Conservation (phyloP, 805 yeast species). For the Pichia ethanolica region DNA sequence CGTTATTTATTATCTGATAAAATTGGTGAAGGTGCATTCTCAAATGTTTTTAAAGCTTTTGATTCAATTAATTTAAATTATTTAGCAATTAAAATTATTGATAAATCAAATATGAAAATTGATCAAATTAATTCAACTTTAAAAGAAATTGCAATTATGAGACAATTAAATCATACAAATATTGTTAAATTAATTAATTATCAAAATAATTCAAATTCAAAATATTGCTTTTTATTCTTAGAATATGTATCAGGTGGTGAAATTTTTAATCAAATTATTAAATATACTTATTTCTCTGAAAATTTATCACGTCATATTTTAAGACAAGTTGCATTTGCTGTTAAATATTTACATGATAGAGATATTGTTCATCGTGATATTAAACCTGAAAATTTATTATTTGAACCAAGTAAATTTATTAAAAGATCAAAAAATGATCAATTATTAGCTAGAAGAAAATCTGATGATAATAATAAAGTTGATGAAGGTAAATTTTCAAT, state of each 20-base stretch:
- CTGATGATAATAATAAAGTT: slow-evolving; percentile 51
- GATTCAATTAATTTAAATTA: slow-evolving; percentile 34
- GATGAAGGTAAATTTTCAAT: slow-evolving; percentile 55
- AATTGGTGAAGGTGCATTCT: slow-evolving; percentile 87
- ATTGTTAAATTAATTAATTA: slow-evolving; percentile 48
- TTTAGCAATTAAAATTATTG: slow-evolving; percentile 73
- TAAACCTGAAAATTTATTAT: slow-evolving; percentile 72
- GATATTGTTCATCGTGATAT: slow-evolving; percentile 76
- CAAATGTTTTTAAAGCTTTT: slow-evolving; percentile 69
- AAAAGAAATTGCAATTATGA: slow-evolving; percentile 71
- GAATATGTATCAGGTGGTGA: slow-evolving; percentile 76
- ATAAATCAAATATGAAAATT: slow-evolving; percentile 46
- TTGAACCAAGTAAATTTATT: slow-evolving; percentile 43
- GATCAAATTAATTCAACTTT: slow-evolving; percentile 50
- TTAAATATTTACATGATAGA: slow-evolving; percentile 64
- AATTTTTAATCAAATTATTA: slow-evolving; percentile 71
- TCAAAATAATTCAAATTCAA: slow-evolving; percentile 38
- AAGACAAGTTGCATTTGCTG: slow-evolving; percentile 60
- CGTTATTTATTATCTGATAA: slow-evolving; percentile 24
- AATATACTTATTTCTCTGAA: slow-evolving; percentile 69
- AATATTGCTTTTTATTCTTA: slow-evolving; percentile 54
- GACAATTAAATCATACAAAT: slow-evolving; percentile 53
- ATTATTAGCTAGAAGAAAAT: slow-evolving; percentile 38
- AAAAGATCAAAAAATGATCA: slow-evolving; percentile 36
- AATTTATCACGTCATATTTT: slow-evolving; percentile 66